These are phyloP conservation scores for Petunia hybrid DNA, from an alignment of 305 asterid species.

Conservation along the genomic window DNA sequence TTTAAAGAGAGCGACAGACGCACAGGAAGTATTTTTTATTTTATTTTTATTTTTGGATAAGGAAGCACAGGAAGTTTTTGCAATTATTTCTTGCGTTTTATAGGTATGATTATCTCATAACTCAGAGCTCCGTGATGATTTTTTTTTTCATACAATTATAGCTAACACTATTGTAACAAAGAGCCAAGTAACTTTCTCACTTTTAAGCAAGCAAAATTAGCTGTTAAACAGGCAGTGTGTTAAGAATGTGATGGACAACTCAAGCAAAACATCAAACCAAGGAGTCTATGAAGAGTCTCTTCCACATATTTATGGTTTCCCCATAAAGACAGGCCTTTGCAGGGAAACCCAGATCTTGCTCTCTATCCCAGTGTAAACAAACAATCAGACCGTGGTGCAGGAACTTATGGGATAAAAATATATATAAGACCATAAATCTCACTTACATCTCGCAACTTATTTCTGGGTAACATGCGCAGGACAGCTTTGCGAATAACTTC, in stretches of 20 bases:
- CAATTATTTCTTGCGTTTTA: not conserved
- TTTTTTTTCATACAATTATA: not conserved
- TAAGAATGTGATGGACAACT: not conserved
- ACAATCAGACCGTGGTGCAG: not conserved
- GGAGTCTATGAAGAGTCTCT: not conserved
- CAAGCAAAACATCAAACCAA: not conserved
- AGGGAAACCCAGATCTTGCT: not conserved
- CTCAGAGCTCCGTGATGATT: not conserved
- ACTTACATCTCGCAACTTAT: conserved; percentile 94
- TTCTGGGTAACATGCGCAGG: conserved; percentile 93
- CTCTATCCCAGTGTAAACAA: not conserved
- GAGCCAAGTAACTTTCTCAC: not conserved
- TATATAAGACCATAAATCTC: not conserved
- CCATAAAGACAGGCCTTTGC: not conserved
- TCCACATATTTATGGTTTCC: not conserved
- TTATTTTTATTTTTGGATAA: not conserved
- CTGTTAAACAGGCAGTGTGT: too few species aligned
- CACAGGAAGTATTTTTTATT: too few species aligned
- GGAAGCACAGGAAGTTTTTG: not conserved
- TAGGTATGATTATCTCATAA: not conserved
- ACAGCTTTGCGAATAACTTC: conserved; percentile 98
- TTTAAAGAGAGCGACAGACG: not conserved
- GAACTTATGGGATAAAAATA: conserved; percentile 25
- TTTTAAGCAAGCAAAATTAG: not conserved
- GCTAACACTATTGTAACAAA: not conserved